A percentile compares a stretch with the other conserved stretches of the same genome.
These are phyloP conservation scores for Singerocomus rubriflavus DNA, from an alignment of 1,284 basidiomycete genomes.

Conservation along the genomic window DNA sequence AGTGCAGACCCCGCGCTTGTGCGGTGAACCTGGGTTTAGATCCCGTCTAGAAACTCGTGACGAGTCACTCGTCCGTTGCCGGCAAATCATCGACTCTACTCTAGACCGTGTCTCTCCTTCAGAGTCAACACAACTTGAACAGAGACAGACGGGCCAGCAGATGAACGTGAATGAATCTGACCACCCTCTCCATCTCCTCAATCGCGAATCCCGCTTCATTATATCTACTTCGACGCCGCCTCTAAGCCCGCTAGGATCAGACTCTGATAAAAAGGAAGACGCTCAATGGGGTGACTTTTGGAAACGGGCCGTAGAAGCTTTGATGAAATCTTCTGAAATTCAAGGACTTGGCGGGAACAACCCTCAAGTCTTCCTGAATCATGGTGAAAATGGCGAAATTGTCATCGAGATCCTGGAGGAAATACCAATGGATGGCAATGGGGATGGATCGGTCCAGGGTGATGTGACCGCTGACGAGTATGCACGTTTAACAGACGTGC, in stretches of 20 bases:
- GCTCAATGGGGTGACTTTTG: constrained; percentile 26
- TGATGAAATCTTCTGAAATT: constrained; percentile 38
- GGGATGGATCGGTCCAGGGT: constrained; percentile 23
- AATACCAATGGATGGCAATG: constrained; percentile 36
- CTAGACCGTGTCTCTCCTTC: constrained; percentile 27
- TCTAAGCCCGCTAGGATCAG: constrained; percentile 21
- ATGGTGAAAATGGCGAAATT: constrained; percentile 49
- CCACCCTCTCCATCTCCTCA: constrained; percentile 50
- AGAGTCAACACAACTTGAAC: constrained; percentile 34
- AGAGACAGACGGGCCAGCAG: constrained; percentile 30
- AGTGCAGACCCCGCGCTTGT: constrained; percentile 89
- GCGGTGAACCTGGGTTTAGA: constrained; percentile 86
- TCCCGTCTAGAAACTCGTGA: constrained; percentile 64
- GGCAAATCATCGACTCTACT: constrained; percentile 56
- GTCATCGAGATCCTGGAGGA: constrained; percentile 58
- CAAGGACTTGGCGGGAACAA: constrained; percentile 31
- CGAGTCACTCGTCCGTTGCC: constrained; percentile 70
- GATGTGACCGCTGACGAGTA: constrained; percentile 31
- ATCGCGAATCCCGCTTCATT: constrained; percentile 49
- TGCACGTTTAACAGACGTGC: constrained; percentile 37
- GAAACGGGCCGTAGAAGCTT: constrained; percentile 40
- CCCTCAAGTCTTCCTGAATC: constrained; percentile 39
- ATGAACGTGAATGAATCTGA: constrained; percentile 39
- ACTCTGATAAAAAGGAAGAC: constrained; percentile 15
- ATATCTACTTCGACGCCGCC: constrained; percentile 33